Conservation (phyloP, 805 yeast species). For the Ogataea philodendri region DNA sequence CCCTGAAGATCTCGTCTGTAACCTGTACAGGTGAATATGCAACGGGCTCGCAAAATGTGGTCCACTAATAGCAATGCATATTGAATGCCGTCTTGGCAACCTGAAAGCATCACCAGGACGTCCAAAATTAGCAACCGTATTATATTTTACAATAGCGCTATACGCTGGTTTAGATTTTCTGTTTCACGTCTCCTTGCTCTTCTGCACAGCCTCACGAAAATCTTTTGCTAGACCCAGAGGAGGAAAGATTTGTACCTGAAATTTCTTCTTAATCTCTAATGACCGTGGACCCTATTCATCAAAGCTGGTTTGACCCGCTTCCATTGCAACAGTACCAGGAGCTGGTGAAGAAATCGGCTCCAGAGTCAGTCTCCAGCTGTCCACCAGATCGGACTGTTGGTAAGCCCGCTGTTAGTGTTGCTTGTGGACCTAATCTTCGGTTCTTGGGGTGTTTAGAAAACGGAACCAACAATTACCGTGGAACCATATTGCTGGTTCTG, state of each 20-base stretch:
- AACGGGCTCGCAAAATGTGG: no score
- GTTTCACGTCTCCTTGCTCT: constrained; percentile 8
- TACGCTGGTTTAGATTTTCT: constrained; percentile 1
- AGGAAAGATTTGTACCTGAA: constrained; percentile 5
- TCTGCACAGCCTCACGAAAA: constrained; percentile 11
- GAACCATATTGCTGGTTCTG: constrained; percentile 63
- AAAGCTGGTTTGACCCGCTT: constrained; percentile 31
- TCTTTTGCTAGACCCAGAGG: background rate
- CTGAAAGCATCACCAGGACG: no score
- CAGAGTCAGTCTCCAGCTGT: constrained; percentile 19
- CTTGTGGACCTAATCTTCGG: constrained; percentile 78
- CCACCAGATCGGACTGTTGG: constrained; percentile 30
- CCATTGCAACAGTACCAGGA: constrained; percentile 28
- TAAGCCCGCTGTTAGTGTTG: constrained; percentile 39
- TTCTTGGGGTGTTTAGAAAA: constrained; percentile 61
- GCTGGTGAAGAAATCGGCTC: constrained; percentile 21
- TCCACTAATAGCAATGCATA: no score
- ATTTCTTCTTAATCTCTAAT: constrained; percentile 5
- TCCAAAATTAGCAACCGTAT: background rate
- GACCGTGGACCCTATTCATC: constrained; percentile 14
- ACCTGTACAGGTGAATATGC: no score
- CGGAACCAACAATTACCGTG: constrained; percentile 54
- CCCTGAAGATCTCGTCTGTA: no score
- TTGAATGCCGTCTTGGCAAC: background rate
- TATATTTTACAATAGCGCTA: constrained; percentile 1